phyloP scores from a whole-genome alignment of 1,139 yeast genomes.

The Yamadazyma taylorii region DNA sequence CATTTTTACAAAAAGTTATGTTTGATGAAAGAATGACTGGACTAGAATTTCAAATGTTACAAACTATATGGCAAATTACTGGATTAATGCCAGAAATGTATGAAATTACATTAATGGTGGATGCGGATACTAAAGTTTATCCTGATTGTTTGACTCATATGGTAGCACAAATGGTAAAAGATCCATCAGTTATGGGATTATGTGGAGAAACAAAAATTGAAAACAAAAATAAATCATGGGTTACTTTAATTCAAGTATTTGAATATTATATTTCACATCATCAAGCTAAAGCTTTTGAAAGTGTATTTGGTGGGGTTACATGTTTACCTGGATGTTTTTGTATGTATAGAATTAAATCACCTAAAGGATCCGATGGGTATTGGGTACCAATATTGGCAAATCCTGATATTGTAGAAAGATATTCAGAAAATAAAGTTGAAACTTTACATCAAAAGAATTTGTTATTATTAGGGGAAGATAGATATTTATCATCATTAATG shows the following conservation, averaged over 20 bases:
- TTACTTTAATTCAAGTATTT: constrained; percentile 91
- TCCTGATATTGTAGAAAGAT: constrained; percentile 95
- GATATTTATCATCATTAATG: constrained; percentile 87
- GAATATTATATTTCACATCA: constrained; percentile 96
- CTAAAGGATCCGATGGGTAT: constrained; percentile 85
- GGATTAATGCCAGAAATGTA: constrained; percentile 87
- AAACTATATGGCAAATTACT: constrained; percentile 79
- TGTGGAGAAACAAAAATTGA: constrained; percentile 98
- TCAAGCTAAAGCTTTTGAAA: constrained; percentile 94
- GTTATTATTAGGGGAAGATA: constrained; percentile 88
- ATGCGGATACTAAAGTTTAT: constrained; percentile 91
- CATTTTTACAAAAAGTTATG: constrained; percentile 84
- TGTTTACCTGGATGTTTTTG: constrained; percentile 98
- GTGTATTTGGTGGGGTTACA: constrained; percentile 94
- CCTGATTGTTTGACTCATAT: constrained; percentile 92
- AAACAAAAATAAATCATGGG: constrained; percentile 86
- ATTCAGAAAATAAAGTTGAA: constrained; percentile 83
- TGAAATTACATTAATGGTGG: constrained; percentile 90
- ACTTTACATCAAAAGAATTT: constrained; percentile 90
- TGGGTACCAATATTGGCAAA: constrained; percentile 97
- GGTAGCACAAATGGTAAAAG: constrained; percentile 90
- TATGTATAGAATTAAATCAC: constrained; percentile 92
- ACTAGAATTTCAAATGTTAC: constrained; percentile 79
- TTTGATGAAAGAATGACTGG: constrained; percentile 98
- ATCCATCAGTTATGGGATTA: constrained; percentile 88